Evolutionary conservation across 768 basidiomycete genomes (phyloP).

Genomic region (Leccinum disarticulatum): DNA sequence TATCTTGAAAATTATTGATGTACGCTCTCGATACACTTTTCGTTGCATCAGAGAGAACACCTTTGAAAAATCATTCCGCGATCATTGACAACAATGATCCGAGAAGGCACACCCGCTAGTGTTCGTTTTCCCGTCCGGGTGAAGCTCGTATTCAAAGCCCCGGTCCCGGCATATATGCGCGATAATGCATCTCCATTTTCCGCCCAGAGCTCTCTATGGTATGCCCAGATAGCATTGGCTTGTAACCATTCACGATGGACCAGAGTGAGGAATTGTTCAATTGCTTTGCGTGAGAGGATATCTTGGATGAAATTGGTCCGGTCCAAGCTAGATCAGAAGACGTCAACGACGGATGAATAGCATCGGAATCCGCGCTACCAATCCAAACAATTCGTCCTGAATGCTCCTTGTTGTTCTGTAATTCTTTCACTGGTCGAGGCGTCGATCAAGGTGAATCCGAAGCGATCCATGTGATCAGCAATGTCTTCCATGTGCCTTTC

Average conservation of each 20-base stretch:
- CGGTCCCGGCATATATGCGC: conserved; percentile 91
- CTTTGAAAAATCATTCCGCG: conserved; percentile 35
- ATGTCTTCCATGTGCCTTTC: conserved; percentile 65
- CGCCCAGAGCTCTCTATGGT: conserved; percentile 95
- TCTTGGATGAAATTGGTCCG: conserved; percentile 98
- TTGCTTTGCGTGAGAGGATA: conserved; percentile 77
- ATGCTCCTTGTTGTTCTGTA: conserved; percentile 88
- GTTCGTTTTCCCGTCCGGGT: conserved; percentile 95
- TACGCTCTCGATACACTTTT: conserved; percentile 96
- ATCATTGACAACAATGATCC: background rate
- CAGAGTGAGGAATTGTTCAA: conserved; percentile 81
- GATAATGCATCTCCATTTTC: conserved; percentile 94
- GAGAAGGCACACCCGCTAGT: conserved; percentile 59
- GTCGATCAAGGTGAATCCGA: conserved; percentile 85
- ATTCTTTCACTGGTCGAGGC: conserved; percentile 64
- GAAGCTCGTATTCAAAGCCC: conserved; percentile 93
- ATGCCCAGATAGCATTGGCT: conserved; percentile 69
- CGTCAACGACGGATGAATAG: background rate
- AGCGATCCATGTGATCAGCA: conserved; percentile 65
- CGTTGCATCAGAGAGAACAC: conserved; percentile 92
- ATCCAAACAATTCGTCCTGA: conserved; percentile 93
- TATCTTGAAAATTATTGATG: conserved; percentile 97
- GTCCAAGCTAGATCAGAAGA: conserved; percentile 63
- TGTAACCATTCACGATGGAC: conserved; percentile 76
- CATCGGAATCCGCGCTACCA: conserved; percentile 53